Conservation (phyloP, 192 early-diverging fungal species). For the Bifiguratus adelaidae region DNA sequence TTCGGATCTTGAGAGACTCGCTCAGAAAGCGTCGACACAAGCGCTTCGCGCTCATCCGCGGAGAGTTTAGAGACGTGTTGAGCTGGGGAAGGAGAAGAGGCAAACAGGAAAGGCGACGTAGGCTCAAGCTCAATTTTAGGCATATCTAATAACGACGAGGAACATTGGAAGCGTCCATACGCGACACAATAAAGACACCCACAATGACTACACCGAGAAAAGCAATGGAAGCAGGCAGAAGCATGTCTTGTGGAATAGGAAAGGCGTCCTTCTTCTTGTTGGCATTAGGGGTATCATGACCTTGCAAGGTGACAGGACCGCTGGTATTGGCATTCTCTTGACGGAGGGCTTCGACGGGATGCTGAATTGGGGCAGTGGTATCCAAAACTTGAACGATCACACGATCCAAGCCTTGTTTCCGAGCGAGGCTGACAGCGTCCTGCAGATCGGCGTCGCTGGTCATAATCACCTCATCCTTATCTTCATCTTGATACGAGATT, state of each 20-base stretch:
- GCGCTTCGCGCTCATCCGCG: too few species aligned
- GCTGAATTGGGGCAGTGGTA: too few species aligned
- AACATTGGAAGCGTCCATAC: too few species aligned
- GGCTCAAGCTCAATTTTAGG: too few species aligned
- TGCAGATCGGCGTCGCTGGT: slow-evolving; percentile 62
- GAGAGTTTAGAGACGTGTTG: too few species aligned
- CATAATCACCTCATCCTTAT: slow-evolving; percentile 72
- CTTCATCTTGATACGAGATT: slow-evolving; percentile 79
- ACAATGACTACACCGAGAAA: slow-evolving; percentile 20
- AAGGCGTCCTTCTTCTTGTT: not conserved
- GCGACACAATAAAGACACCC: slow-evolving; percentile 14
- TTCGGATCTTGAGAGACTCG: too few species aligned
- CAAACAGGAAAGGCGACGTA: too few species aligned
- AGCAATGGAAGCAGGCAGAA: slow-evolving; percentile 21
- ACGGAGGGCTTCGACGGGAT: slow-evolving; percentile 9
- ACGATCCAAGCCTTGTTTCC: slow-evolving; percentile 55
- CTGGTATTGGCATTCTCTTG: not conserved
- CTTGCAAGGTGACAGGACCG: not conserved
- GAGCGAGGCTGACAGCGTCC: slow-evolving; percentile 74
- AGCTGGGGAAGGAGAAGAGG: too few species aligned
- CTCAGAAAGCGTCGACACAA: too few species aligned
- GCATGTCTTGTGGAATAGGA: slow-evolving; percentile 8
- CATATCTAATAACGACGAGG: not conserved
- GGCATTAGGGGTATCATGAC: not conserved
- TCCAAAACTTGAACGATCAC: slow-evolving; percentile 58